These are phyloP conservation scores for Gracilaria gracilis DNA, from an alignment of 23 red algal species.

Conservation along the genomic window DNA sequence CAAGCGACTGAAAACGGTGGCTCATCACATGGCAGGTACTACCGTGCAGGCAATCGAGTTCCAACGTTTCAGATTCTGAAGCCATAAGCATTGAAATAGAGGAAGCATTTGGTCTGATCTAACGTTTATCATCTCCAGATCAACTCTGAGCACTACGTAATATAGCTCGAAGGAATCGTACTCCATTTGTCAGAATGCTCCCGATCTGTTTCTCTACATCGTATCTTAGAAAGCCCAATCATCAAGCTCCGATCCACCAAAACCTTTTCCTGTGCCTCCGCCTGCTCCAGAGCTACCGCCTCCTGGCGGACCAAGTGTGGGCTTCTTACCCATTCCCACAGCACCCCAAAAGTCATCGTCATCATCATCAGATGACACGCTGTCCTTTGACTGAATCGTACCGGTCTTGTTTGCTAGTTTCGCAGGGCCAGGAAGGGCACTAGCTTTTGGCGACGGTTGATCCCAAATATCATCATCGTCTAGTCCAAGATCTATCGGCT, in stretches of 20 bases:
- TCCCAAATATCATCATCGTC: slow-evolving; percentile 76
- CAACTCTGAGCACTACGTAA: too few species aligned
- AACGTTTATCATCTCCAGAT: too few species aligned
- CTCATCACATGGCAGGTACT: too few species aligned
- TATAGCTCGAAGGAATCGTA: too few species aligned
- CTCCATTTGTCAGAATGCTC: too few species aligned
- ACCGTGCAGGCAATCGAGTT: too few species aligned
- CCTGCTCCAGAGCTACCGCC: slow-evolving; percentile 7
- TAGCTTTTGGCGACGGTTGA: slow-evolving; percentile 67
- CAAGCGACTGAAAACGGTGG: too few species aligned
- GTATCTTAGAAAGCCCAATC: slow-evolving; percentile 60
- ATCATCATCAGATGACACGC: slow-evolving; percentile 62
- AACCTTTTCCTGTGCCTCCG: slow-evolving; percentile 34
- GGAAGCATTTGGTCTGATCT: too few species aligned
- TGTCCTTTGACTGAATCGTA: slow-evolving; percentile 18
- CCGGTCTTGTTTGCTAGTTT: not conserved
- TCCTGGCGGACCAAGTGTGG: slow-evolving; percentile 52
- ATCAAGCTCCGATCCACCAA: slow-evolving; percentile 68
- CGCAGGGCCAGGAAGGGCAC: slow-evolving; percentile 22
- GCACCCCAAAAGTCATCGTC: slow-evolving; percentile 72
- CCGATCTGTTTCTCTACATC: not conserved
- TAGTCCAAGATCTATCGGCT: slow-evolving; percentile 33
- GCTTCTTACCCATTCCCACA: slow-evolving; percentile 58
- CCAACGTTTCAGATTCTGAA: too few species aligned
- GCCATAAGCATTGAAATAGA: too few species aligned